These are phyloP conservation scores for Geum urbanum DNA, from an alignment of 306 rosid genomes.

Conservation along the genomic window DNA sequence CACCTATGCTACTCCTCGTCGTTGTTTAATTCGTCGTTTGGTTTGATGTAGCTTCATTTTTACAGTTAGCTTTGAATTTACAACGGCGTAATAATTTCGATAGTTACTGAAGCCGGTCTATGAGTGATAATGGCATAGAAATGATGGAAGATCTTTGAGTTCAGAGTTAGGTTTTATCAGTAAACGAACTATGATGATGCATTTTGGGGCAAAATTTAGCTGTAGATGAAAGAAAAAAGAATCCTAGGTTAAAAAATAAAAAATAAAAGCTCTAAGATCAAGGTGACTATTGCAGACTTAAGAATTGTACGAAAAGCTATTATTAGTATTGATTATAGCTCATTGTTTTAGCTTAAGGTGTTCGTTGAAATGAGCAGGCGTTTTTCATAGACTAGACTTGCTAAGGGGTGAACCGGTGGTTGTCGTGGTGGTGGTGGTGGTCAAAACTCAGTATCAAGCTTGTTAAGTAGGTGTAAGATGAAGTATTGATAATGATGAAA, in stretches of 20 bases:
- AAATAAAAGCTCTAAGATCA: not conserved
- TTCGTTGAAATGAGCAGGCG: no score
- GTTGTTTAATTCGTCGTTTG: not conserved
- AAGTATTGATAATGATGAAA: not conserved
- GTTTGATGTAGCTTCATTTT: not conserved
- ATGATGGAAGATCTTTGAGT: not conserved
- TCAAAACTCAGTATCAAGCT: not conserved
- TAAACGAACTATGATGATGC: not conserved
- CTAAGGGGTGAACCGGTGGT: no score
- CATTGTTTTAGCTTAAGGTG: not conserved
- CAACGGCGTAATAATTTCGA: not conserved
- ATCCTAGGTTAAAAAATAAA: not conserved
- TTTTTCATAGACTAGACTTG: not conserved
- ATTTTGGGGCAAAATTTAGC: not conserved
- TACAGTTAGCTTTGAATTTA: not conserved
- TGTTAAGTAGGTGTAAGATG: not conserved
- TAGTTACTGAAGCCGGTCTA: not conserved
- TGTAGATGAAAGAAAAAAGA: not conserved
- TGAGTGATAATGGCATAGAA: not conserved
- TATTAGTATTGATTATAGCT: not conserved
- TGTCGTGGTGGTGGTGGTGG: no score
- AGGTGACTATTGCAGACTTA: not conserved
- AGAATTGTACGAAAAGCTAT: not conserved
- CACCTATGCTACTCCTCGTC: not conserved
- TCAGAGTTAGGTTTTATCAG: constrained; percentile 1